These are phyloP conservation scores for Eucommia ulmoides DNA, from an alignment of 257 asterid genomes.

Conservation along the genomic window DNA sequence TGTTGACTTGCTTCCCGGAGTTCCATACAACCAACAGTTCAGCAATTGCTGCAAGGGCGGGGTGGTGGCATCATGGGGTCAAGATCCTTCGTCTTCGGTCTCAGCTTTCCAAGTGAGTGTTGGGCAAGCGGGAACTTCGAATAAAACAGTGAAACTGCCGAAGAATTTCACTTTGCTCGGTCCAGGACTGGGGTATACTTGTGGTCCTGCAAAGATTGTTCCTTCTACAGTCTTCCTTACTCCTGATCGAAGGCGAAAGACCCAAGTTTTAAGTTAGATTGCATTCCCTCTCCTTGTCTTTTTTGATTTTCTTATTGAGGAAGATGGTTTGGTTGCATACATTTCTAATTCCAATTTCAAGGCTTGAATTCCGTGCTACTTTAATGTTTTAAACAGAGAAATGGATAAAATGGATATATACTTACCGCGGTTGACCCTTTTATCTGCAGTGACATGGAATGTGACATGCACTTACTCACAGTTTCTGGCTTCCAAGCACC, in stretches of 20 bases:
- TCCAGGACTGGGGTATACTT: slow-evolving; percentile 71
- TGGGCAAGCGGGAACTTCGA: slow-evolving; percentile 62
- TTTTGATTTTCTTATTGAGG: no score
- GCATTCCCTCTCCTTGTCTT: background rate
- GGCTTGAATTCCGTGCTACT: no score
- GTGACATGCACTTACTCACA: slow-evolving; percentile 75
- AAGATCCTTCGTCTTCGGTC: slow-evolving; percentile 51
- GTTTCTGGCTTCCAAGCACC: slow-evolving; percentile 35
- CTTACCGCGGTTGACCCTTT: background rate
- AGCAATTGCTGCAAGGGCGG: slow-evolving; percentile 81
- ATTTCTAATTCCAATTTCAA: no score
- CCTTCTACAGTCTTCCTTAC: slow-evolving; percentile 54
- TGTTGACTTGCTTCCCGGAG: slow-evolving; percentile 68
- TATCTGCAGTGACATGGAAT: slow-evolving; percentile 74
- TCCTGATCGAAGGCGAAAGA: slow-evolving; percentile 50
- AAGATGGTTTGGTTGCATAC: no score
- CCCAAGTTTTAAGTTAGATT: slow-evolving; percentile 55
- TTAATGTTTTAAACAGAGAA: background rate
- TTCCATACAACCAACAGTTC: slow-evolving; percentile 67
- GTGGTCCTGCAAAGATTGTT: slow-evolving; percentile 66
- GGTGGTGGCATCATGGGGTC: slow-evolving; percentile 70
- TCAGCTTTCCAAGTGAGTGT: slow-evolving; percentile 70
- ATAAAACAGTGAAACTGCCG: slow-evolving; percentile 67
- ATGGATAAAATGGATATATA: background rate
- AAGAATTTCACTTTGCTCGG: slow-evolving; percentile 49